Percentiles rank a stretch among this genome's conserved stretches.
These are phyloP conservation scores for Penicillium oxalicum DNA, from an alignment of 2,329 filamentous ascomycete genomes.

Conservation along the genomic window DNA sequence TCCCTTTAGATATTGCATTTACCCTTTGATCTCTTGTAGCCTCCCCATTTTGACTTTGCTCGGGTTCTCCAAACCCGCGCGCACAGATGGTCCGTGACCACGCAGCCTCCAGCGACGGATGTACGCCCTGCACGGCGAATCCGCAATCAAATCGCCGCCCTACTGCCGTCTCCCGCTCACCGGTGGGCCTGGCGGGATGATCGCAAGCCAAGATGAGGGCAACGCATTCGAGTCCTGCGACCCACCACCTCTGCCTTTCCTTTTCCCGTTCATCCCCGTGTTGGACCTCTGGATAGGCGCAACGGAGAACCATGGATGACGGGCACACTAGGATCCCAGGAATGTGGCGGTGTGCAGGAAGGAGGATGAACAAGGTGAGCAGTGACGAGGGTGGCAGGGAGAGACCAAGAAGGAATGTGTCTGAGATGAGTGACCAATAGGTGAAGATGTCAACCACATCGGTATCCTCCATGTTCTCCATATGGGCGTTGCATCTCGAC, in stretches of 20 bases:
- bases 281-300: neutral
- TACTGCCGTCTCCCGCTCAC: neutral
- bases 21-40: no score
- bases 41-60: no score
- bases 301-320: neutral
- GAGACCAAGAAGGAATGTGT: conserved; percentile 17
- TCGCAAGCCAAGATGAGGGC: neutral
- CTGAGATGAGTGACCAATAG: conserved; percentile 3
- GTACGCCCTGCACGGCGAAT: neutral
- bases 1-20: no score
- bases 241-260: no score
- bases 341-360: conserved; percentile 15
- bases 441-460: neutral
- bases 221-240: neutral
- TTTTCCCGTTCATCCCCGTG: no score
- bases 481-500: neutral
- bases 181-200: neutral
- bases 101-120: conserved; percentile 1
- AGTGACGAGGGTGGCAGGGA: neutral
- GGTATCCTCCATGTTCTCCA: neutral
- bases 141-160: no score
- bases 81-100: neutral
- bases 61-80: no score
- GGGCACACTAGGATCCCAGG: conserved; percentile 6
- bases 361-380: neutral